Base-by-base conservation (phyloP, 202 grass and related monocot genomes). In the Schoenoplectus triqueter region DNA sequence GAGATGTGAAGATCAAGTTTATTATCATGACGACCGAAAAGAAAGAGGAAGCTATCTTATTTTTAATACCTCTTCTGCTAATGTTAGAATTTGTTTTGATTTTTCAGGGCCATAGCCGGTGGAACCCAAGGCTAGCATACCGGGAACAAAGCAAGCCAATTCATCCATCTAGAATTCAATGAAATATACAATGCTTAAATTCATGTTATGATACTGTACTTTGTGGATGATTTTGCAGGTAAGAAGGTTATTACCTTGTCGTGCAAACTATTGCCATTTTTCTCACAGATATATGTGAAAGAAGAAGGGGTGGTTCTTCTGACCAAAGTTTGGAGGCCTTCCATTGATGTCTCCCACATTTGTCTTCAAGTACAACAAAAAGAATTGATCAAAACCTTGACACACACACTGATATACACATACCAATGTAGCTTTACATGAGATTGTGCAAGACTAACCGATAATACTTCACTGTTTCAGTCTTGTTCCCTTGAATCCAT, bases 341-440 rank as follows among this genome's bases (percentile, higher is more conserved):
- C 97, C 97, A 99, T 99, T 86, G 97, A 99, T 84, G 90, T 94
- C 65, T 99, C 97, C 97, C 95, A 98, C 95, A 98, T 98, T 98
- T 98, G 44, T 90, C 95, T 95, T 85, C 31, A 64, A 85, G 10
- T 20, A 13, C 61, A 69, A 86, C 55, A 40, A 45, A 65, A 83
- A 44, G 3, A 31, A 6, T 31, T 64, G 40, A 84, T 83, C 61
- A 57, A 69, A 87, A 51, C 11, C 7, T 10, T 66, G 44, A 22
- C 11, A 49, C 8, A 19, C 6, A 52, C 69, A 64, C 19, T 31
- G 31, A 31, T 31, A 86, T 0, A 49, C 20, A 86, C 1, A 39
- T 5, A 11, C 47, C 14, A 3, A 39, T 68, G 51, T 14, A 68
- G 31, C 31, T 31, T 31, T 31, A 31, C 10, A 39, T 69, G 48